Percentiles rank a stretch among this genome's conserved stretches.
These are phyloP conservation scores for Anastatica hierochuntica DNA, from an alignment of 345 rosid species.

Conservation along the genomic window DNA sequence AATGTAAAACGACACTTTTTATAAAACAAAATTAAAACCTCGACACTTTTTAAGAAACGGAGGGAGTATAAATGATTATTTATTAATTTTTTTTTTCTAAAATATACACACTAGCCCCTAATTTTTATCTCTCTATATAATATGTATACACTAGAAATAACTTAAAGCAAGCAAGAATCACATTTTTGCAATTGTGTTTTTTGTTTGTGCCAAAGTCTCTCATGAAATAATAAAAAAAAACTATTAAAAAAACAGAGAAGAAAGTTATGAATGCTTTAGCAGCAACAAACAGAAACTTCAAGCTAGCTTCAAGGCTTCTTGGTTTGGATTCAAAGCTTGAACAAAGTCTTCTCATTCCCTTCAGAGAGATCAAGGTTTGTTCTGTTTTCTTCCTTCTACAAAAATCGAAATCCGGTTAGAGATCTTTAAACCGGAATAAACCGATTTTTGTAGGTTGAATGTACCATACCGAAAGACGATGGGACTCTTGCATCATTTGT, in stretches of 20 bases:
- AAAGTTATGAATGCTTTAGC: constrained; percentile 91
- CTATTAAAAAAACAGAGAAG: constrained; percentile 2
- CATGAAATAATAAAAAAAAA: not conserved
- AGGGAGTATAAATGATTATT: too few species aligned
- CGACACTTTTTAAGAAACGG: too few species aligned
- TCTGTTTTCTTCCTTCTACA: not conserved
- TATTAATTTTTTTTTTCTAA: not conserved
- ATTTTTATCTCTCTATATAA: constrained; percentile 1
- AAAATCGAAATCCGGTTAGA: constrained; percentile 5
- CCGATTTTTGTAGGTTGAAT: constrained; percentile 59
- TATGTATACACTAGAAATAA: constrained; percentile 1
- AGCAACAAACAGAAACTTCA: constrained; percentile 87
- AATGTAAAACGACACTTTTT: too few species aligned
- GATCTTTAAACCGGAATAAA: not conserved
- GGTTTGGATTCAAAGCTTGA: constrained; percentile 90
- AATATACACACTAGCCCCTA: not conserved
- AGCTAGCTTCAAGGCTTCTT: constrained; percentile 74
- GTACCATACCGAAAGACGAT: constrained; percentile 87
- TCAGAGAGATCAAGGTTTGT: constrained; percentile 82
- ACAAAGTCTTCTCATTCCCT: constrained; percentile 77
- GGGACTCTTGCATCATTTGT: constrained; percentile 84
- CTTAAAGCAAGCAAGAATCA: constrained; percentile 12
- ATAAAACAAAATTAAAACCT: too few species aligned
- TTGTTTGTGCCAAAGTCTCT: constrained; percentile 1
- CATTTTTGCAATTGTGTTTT: not conserved